Base-by-base conservation (phyloP, 306 rosid species). In the Rubus parviflorus region DNA sequence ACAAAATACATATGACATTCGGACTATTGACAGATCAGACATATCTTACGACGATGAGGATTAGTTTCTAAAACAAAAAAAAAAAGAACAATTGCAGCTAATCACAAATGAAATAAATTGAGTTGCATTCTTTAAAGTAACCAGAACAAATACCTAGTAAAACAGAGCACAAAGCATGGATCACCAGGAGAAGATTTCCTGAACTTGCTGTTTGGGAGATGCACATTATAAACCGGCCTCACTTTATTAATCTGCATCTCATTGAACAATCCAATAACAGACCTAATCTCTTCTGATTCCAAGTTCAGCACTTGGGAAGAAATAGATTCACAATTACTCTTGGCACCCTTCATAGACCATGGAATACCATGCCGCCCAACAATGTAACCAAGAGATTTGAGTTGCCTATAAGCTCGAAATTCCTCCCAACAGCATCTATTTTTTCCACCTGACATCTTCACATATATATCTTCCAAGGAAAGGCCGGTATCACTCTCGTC, bases 391-490 rank as follows among this genome's bases (percentile, higher is more conserved):
- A 94, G 95, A 70, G 89, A 81, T 60, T 94, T 90, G 80, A 92
- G 91, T 81, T 92, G 90, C 85, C 83, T 87, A 82, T 90, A 95
- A 60, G 87, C 97, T 83, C 89, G 97, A 89, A 90, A 92, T 73
- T 85, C 80, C 80, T 87, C 97, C 98, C 93, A 90, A 81, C 82
- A 75, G 51, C 84, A 87, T 77, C 87, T 86, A 45, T 63, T 72
- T 70, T 60, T 85, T 77, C 85, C 52, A 40, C 81, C 75, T 35
- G 82, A 75, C 68, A 84, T 54, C 81, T 87, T 90, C 66, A 75
- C 61, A n/a, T 90, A 89, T 41, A 90, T 77, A 78, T 94, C 93
- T 38, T 74, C 71, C 45, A 92, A 74, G 41, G 87, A 83, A 65
- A 91, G 76, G 76, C 83, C 61, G 7, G 75, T 75, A 76, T 75